Evolutionary conservation across 2,329 filamentous ascomycete species (phyloP).

Genomic region (Neospermospora avenae): DNA sequence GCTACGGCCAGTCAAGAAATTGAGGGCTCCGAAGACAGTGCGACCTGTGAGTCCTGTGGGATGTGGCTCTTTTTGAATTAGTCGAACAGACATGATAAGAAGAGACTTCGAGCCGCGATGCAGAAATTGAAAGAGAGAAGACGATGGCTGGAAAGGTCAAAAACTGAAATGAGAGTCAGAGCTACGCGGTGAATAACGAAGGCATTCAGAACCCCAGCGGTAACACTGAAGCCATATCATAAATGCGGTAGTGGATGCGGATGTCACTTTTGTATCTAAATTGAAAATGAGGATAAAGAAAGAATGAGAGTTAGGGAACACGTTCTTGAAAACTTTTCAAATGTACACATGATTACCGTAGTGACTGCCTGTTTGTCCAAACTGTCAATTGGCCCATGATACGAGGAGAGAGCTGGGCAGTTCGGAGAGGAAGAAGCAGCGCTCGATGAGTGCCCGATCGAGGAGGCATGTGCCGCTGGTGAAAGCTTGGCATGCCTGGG

Average conservation of each 20-base stretch:
- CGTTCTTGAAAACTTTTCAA: too few relatives aligned
- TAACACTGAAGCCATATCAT: too few relatives aligned
- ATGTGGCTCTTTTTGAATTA: background rate
- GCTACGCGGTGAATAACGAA: background rate
- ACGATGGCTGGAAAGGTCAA: too few relatives aligned
- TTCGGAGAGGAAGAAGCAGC: background rate
- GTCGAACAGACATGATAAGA: background rate
- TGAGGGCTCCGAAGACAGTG: constrained; percentile 1
- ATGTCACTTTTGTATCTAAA: too few relatives aligned
- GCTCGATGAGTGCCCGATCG: background rate
- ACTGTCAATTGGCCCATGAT: background rate
- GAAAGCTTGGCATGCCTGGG: background rate
- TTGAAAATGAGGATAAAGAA: too few relatives aligned
- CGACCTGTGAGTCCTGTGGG: background rate
- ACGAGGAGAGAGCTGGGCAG: background rate
- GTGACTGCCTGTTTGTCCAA: too few relatives aligned
- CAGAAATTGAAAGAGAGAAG: too few relatives aligned
- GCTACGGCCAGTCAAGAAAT: constrained; percentile 8
- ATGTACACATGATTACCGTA: too few relatives aligned
- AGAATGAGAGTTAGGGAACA: too few relatives aligned
- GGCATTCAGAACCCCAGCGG: background rate
- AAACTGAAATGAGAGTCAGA: background rate
- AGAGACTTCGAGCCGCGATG: too few relatives aligned
- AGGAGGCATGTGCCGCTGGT: background rate
- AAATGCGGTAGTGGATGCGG: background rate